Base-by-base conservation (phyloP, 2,329 filamentous ascomycete species). In the Metarhizium robertsii region DNA sequence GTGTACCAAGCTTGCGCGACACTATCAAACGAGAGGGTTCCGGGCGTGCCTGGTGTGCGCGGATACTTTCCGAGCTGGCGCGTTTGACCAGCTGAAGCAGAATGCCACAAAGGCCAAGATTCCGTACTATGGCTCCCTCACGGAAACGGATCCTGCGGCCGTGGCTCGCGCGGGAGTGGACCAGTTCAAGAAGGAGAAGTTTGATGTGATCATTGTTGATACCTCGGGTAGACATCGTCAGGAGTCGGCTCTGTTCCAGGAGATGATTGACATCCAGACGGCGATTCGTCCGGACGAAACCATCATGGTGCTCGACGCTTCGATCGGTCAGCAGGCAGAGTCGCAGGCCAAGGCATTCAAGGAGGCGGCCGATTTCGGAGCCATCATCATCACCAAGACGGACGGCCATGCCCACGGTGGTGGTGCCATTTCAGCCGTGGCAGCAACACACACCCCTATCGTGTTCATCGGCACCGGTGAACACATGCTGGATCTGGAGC, bases 91-190 rank as follows among this genome's bases (percentile, higher is more conserved):
- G 75, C 73, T 99, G 70, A 97, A 97, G 76, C 94, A 99, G 75
- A 99, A 99, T 70, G 94, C 94, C 1, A 97, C 91, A 38, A 99
- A 97, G 72, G 94, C 94, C 52, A 97, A 97, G 76, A 97, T 99
- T 53, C 94, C 94, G 10, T 99, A 99, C 79, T 99, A 95, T 70
- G 94, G 94, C 65, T 95, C 90, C 56, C 78, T 99, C 61, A 99
- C 92, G 2, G 91, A 99, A 75, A 96, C 92, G 7, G 94, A 99
- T 67, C 94, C 94, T 0, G 91, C 92, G 0, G 86, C 91, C 6
- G 94, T 99, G 18, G 92, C 94, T 0, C 83, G 85, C n/a, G 92
- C 96, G 63, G 94, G 94, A 74, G 94, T 99, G 36, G 91, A 96
- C 50, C 95, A 97, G 73, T 99, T 99, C 79, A 96, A 96, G 77